Evolutionary conservation across 345 rosid genomes (phyloP).

Genomic region (Anacardium occidentale): DNA sequence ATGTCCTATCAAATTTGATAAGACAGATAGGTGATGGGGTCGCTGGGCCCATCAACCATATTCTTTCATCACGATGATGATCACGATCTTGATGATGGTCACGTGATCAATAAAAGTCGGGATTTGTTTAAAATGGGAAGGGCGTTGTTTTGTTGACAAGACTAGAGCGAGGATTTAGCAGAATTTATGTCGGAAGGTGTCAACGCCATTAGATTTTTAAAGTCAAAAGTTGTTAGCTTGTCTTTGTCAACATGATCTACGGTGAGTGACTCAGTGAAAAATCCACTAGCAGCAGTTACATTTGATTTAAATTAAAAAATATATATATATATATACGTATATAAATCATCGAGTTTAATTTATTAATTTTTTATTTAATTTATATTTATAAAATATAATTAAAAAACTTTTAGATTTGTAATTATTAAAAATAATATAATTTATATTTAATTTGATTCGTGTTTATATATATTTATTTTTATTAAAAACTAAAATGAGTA

Average conservation of each 20-base stretch:
- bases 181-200: conserved; percentile 34
- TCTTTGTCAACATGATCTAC: conserved; percentile 32
- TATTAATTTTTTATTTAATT: no score
- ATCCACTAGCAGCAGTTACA: no score
- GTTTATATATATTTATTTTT: no score
- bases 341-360: no score
- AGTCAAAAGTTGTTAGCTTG: conserved; percentile 31
- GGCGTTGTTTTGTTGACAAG: conserved; percentile 27
- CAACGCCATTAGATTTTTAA: conserved; percentile 45
- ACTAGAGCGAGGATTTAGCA: conserved; percentile 23
- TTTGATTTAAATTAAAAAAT: no score
- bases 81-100: background rate
- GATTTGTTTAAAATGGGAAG: no score
- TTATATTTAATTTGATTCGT: no score
- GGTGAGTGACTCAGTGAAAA: background rate
- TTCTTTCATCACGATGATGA: conserved; percentile 7
- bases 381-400: no score
- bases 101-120: conserved; percentile 11
- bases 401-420: no score
- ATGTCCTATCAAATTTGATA: conserved; percentile 15
- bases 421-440: no score
- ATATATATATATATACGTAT: no score
- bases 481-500: no score
- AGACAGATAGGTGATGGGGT: conserved; percentile 13
- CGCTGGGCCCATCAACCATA: background rate